These are phyloP conservation scores for Paxillus involutus DNA, from an alignment of 768 basidiomycete genomes.

Conservation along the genomic window DNA sequence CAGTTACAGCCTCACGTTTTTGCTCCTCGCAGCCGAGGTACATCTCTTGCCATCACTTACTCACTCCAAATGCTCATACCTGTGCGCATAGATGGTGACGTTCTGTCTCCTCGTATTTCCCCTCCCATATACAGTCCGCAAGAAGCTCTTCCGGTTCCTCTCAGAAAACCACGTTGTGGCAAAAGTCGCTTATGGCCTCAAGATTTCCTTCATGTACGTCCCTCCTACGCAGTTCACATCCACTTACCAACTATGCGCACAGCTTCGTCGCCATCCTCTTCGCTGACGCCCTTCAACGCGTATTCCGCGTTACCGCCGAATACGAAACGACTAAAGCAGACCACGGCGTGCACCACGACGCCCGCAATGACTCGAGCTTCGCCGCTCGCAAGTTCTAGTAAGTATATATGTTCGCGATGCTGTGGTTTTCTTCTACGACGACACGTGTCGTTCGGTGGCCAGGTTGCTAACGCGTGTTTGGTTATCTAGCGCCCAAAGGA, in stretches of 20 bases:
- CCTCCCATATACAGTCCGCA: conserved; percentile 74
- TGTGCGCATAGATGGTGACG: conserved; percentile 60
- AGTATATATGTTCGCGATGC: conserved; percentile 20
- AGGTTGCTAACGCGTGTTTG: not conserved
- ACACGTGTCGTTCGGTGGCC: not conserved
- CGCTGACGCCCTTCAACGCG: conserved; percentile 88
- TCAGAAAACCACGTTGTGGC: conserved; percentile 70
- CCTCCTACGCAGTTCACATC: not conserved
- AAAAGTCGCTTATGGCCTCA: conserved; percentile 87
- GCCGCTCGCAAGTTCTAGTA: conserved; percentile 95
- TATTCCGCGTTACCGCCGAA: conserved; percentile 80
- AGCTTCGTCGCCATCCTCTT: conserved; percentile 88
- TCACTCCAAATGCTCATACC: not conserved
- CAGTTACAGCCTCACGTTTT: conserved; percentile 79
- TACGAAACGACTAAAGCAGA: conserved; percentile 63
- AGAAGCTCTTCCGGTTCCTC: conserved; percentile 70
- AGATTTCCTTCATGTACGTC: conserved; percentile 89
- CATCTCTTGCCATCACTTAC: not conserved
- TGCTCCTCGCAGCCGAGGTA: conserved; percentile 77
- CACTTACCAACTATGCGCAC: not conserved
- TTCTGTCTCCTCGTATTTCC: conserved; percentile 85
- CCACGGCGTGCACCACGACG: conserved; percentile 50
- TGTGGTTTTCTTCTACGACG: not conserved
- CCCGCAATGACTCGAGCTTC: conserved; percentile 82
- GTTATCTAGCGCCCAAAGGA: conserved; percentile 70